phyloP scores from a whole-genome alignment of 345 rosid genomes.

The Odontarrhena argentea region DNA sequence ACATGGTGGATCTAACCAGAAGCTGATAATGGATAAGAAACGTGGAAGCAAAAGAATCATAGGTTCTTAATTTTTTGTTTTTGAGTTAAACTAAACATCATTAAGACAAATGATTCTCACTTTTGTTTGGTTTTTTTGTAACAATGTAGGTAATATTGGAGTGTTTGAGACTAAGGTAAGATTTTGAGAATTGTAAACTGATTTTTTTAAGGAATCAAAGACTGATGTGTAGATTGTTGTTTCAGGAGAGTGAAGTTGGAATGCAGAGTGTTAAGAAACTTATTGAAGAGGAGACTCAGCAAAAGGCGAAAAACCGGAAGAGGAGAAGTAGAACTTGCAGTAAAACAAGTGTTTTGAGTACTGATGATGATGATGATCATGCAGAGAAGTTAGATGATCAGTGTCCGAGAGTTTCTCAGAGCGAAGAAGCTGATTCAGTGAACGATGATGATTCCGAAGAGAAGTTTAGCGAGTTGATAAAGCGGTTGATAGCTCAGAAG shows the following conservation, averaged over 20 bases:
- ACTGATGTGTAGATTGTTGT: conserved; percentile 24
- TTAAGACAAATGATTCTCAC: conserved; percentile 36
- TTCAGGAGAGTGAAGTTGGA: conserved; percentile 56
- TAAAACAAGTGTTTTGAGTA: conserved; percentile 50
- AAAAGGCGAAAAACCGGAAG: conserved; percentile 49
- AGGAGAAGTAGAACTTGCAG: conserved; percentile 49
- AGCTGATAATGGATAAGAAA: conserved; percentile 68
- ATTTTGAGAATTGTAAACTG: too few species aligned
- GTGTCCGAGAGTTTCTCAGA: conserved; percentile 55
- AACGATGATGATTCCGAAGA: conserved; percentile 57
- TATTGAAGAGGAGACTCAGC: conserved; percentile 68
- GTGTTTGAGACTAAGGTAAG: conserved; percentile 38
- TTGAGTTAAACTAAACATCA: not conserved
- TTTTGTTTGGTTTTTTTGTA: conserved; percentile 19
- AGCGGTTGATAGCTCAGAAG: conserved; percentile 64
- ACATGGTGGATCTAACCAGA: conserved; percentile 63
- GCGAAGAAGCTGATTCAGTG: conserved; percentile 41
- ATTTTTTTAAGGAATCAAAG: not conserved
- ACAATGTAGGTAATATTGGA: conserved; percentile 37
- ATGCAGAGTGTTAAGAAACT: conserved; percentile 70
- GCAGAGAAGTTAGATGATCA: conserved; percentile 47
- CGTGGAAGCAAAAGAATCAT: conserved; percentile 45
- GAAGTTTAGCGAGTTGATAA: conserved; percentile 68
- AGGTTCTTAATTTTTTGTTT: conserved; percentile 3
- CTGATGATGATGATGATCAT: conserved; percentile 42